phyloP scores from a whole-genome alignment of 805 yeast genomes.

The Candida lessepsii region DNA sequence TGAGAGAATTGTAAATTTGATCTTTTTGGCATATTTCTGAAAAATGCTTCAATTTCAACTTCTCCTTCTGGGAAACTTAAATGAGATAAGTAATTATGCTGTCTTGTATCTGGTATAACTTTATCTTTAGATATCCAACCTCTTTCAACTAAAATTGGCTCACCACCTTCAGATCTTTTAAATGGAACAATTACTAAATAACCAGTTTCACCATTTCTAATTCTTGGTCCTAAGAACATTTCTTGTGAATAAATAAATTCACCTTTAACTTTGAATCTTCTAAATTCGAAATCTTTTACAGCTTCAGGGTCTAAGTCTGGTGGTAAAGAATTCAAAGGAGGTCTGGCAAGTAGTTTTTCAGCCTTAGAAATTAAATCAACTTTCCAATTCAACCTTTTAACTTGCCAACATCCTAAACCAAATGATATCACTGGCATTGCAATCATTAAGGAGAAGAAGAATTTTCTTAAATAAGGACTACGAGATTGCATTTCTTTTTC shows the following conservation, averaged over 20 bases:
- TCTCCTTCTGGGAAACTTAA: conserved; percentile 72
- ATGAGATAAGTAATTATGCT: conserved; percentile 53
- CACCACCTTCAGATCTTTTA: conserved; percentile 68
- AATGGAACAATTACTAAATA: conserved; percentile 82
- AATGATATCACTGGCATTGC: conserved; percentile 88
- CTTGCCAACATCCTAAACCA: conserved; percentile 92
- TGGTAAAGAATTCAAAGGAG: conserved; percentile 69
- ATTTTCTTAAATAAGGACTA: conserved; percentile 35
- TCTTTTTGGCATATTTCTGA: conserved; percentile 62
- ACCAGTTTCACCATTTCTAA: conserved; percentile 66
- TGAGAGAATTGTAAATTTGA: conserved; percentile 70
- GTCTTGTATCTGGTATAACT: conserved; percentile 52
- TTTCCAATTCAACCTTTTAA: conserved; percentile 83
- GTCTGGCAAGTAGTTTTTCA: conserved; percentile 75
- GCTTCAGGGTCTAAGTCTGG: conserved; percentile 60
- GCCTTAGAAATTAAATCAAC: conserved; percentile 74
- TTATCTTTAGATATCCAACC: conserved; percentile 86
- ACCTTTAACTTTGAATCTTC: conserved; percentile 77
- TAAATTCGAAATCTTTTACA: conserved; percentile 73
- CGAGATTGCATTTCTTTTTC: conserved; percentile 39
- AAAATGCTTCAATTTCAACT: conserved; percentile 69
- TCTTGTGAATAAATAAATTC: conserved; percentile 81
- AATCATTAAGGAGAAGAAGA: conserved; percentile 46
- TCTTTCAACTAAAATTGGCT: conserved; percentile 77
- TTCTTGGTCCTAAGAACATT: conserved; percentile 88